A percentile compares a stretch with the other conserved stretches of the same genome.
phyloP scores from a whole-genome alignment of 2,329 filamentous ascomycete genomes.

The Colletotrichum tofieldiae region DNA sequence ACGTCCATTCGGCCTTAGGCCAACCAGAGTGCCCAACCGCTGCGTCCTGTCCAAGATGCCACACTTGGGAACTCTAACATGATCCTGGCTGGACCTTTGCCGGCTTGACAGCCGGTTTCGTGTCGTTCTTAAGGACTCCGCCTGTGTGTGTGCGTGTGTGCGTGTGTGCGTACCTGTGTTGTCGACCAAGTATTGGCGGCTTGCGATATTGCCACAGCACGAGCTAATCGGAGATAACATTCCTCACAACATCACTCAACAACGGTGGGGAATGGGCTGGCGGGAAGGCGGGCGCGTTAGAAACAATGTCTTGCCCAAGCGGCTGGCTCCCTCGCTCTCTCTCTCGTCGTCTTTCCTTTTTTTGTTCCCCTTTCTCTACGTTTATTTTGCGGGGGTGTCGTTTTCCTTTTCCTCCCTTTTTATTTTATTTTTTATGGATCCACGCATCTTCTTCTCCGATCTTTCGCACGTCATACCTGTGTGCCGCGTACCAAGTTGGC shows the following conservation, averaged over 20 bases:
- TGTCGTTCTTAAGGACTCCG: background rate
- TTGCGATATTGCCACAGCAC: background rate
- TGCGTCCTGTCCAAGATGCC: background rate
- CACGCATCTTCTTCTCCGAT: background rate
- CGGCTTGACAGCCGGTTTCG: background rate
- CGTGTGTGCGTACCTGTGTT: background rate
- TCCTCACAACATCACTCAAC: conserved; percentile 15
- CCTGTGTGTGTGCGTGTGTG: no score
- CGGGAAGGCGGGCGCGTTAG: conserved; percentile 31
- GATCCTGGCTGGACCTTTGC: no score
- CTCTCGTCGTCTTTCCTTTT: background rate
- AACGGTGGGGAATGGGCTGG: conserved; percentile 38
- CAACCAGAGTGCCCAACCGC: background rate
- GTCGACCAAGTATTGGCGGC: background rate
- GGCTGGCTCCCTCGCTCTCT: conserved; percentile 18
- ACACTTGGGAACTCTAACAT: background rate
- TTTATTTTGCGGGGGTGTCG: conserved; percentile 17
- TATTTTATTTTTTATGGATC: conserved; percentile 1
- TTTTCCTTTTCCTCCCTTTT: background rate
- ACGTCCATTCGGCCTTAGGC: background rate
- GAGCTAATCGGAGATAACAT: conserved; percentile 34
- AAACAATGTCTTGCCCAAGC: conserved; percentile 41
- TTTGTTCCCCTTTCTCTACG: background rate
- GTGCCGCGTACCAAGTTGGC: background rate
- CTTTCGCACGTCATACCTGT: conserved; percentile 20